Conservation (phyloP, 495 filamentous ascomycete species). For the Trichodelitschia bisporula region DNA sequence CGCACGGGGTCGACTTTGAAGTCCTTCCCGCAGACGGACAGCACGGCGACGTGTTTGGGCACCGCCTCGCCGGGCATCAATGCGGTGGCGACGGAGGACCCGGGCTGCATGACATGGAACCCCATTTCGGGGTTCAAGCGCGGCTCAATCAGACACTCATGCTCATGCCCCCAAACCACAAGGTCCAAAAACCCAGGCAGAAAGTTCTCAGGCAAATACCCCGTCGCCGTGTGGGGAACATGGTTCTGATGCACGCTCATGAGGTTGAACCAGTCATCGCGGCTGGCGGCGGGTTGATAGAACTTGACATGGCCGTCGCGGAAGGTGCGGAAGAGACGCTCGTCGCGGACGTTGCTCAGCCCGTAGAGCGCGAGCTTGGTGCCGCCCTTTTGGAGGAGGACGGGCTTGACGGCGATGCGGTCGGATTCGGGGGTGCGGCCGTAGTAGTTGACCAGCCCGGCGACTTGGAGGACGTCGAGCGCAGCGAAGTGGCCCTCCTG, state of each 20-base stretch:
- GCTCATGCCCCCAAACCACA: slow-evolving; percentile 92
- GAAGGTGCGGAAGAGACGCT: slow-evolving; percentile 82
- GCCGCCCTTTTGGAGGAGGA: slow-evolving; percentile 76
- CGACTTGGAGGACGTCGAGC: slow-evolving; percentile 73
- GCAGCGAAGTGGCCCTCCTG: slow-evolving; percentile 69
- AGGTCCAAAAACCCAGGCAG: slow-evolving; percentile 80
- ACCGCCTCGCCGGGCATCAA: slow-evolving; percentile 76
- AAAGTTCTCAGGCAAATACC: slow-evolving; percentile 84
- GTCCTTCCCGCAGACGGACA: slow-evolving; percentile 60
- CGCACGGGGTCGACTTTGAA: slow-evolving; percentile 64
- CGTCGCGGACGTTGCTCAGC: slow-evolving; percentile 89
- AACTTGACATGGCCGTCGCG: slow-evolving; percentile 84
- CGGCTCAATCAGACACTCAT: slow-evolving; percentile 85
- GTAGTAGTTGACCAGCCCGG: slow-evolving; percentile 88
- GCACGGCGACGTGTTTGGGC: slow-evolving; percentile 67
- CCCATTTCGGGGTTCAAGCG: slow-evolving; percentile 56
- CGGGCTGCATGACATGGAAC: slow-evolving; percentile 93
- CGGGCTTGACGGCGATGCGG: slow-evolving; percentile 72
- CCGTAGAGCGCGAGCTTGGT: slow-evolving; percentile 93
- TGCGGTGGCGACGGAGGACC: slow-evolving; percentile 87
- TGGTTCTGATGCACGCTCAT: slow-evolving; percentile 96
- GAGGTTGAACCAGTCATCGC: slow-evolving; percentile 87
- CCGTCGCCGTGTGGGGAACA: slow-evolving; percentile 66
- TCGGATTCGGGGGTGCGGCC: slow-evolving; percentile 77
- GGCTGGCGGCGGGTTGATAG: slow-evolving; percentile 61